phyloP scores from a whole-genome alignment of 352 stramenopile genomes.

The Phytophthora megakarya region DNA sequence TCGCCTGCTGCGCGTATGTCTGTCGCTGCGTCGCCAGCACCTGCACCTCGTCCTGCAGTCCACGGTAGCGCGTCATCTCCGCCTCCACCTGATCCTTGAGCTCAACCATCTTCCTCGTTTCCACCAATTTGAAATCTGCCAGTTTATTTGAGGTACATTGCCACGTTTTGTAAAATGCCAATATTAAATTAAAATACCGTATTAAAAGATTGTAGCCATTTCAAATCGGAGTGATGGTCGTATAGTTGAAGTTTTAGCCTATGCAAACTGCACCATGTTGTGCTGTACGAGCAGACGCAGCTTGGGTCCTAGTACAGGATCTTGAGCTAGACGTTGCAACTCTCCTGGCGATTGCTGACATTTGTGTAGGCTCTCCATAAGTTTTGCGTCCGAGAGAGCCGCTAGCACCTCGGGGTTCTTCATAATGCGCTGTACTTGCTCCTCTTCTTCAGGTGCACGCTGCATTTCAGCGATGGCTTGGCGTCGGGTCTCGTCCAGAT shows the following conservation, averaged over 20 bases:
- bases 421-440: conserved; percentile 70
- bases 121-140: conserved; percentile 1
- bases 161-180: too few relatives aligned
- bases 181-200: too few relatives aligned
- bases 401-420: conserved; percentile 64
- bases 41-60: conserved; percentile 91
- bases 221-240: too few relatives aligned
- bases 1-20: conserved; percentile 91
- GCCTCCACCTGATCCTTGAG: conserved; percentile 84
- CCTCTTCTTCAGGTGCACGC: conserved; percentile 61
- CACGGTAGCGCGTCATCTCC: conserved; percentile 90
- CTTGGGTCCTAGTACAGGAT: conserved; percentile 54
- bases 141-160: background rate
- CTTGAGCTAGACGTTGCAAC: conserved; percentile 47
- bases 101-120: conserved; percentile 33
- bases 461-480: conserved; percentile 65
- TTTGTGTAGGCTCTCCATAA: conserved; percentile 62
- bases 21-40: conserved; percentile 88
- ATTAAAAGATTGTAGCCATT: too few relatives aligned
- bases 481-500: conserved; percentile 57
- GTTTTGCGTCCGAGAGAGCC: conserved; percentile 54
- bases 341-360: conserved; percentile 47
- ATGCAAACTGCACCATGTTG: conserved; percentile 62
- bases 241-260: too few relatives aligned
- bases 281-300: conserved; percentile 59